phyloP scores from a whole-genome alignment of 75 land plant genomes.

The Pinus albicaulis region DNA sequence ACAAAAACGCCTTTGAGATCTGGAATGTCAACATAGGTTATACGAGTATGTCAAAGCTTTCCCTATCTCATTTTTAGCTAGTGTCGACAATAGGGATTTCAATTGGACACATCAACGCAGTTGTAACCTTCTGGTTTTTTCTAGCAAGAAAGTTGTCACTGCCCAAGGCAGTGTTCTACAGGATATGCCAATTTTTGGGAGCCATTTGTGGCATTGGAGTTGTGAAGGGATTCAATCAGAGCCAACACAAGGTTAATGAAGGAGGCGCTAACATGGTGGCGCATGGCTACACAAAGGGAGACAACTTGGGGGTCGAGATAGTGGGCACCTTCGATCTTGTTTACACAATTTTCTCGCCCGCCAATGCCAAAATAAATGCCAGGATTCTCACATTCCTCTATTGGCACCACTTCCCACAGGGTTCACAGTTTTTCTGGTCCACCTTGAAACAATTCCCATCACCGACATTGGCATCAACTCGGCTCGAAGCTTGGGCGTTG shows the following conservation, averaged over 20 bases:
- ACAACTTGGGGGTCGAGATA: constrained; percentile 42
- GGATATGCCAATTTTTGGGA: constrained; percentile 32
- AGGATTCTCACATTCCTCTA: constrained; percentile 35
- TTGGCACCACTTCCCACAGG: constrained; percentile 44
- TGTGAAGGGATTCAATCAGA: constrained; percentile 37
- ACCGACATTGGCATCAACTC: constrained; percentile 46
- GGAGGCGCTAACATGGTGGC: constrained; percentile 35
- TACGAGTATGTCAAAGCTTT: too few relatives aligned
- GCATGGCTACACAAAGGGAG: constrained; percentile 47
- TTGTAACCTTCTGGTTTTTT: constrained; percentile 31
- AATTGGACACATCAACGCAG: constrained; percentile 40
- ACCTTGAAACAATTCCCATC: constrained; percentile 42
- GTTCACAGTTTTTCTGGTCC: constrained; percentile 42
- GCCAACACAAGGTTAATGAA: constrained; percentile 11
- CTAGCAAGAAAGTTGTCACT: constrained; percentile 40
- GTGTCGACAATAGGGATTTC: too few relatives aligned
- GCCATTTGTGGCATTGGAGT: constrained; percentile 42
- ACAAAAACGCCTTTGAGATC: too few relatives aligned
- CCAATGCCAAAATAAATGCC: constrained; percentile 45
- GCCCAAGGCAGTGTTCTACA: constrained; percentile 29
- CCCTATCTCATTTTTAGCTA: too few relatives aligned
- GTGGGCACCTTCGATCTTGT: constrained; percentile 16
- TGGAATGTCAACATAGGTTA: too few relatives aligned
- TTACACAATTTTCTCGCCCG: constrained; percentile 23
- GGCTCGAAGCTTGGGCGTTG: constrained; percentile 33